Evolutionary conservation across 2,329 filamentous ascomycete genomes (phyloP).

Genomic region (Sclerotinia trifoliorum): DNA sequence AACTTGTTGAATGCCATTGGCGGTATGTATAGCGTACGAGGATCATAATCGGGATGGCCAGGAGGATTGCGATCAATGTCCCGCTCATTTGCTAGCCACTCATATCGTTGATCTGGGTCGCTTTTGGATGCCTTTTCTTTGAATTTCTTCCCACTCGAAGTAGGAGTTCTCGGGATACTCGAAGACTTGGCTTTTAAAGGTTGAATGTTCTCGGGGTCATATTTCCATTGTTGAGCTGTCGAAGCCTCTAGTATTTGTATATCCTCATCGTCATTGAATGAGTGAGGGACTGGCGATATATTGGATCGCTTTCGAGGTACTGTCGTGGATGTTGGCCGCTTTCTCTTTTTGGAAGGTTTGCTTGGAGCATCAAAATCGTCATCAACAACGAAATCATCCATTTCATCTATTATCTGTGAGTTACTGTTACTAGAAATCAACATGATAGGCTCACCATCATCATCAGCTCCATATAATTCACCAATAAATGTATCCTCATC

Average conservation of each 20-base stretch:
- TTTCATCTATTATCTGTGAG: slow-evolving; percentile 52
- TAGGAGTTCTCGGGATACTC: slow-evolving; percentile 42
- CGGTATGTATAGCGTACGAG: slow-evolving; percentile 86
- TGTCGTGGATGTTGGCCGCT: slow-evolving; percentile 53
- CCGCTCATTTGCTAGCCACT: slow-evolving; percentile 82
- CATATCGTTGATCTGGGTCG: slow-evolving; percentile 82
- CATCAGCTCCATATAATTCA: slow-evolving; percentile 57
- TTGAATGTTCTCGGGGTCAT: slow-evolving; percentile 59
- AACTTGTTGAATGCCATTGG: slow-evolving; percentile 77
- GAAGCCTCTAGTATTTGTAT: slow-evolving; percentile 61
- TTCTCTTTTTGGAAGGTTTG: slow-evolving; percentile 63
- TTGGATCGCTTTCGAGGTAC: slow-evolving; percentile 63
- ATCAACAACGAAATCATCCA: slow-evolving; percentile 79
- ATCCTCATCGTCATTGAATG: slow-evolving; percentile 48
- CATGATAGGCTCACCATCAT: slow-evolving; percentile 48
- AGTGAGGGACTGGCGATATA: slow-evolving; percentile 49
- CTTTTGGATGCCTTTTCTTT: slow-evolving; percentile 71
- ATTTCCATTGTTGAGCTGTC: slow-evolving; percentile 80
- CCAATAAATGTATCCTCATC: slow-evolving; percentile 67
- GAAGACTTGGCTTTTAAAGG: slow-evolving; percentile 49
- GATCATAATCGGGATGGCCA: slow-evolving; percentile 85
- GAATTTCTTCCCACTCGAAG: slow-evolving; percentile 39
- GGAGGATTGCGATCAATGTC: slow-evolving; percentile 81
- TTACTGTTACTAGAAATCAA: neutral
- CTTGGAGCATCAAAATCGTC: slow-evolving; percentile 76